Percentiles rank a stretch among this genome's conserved stretches.
phyloP scores from a whole-genome alignment of 2,329 filamentous ascomycete species.

The Verticillium tricorpus region DNA sequence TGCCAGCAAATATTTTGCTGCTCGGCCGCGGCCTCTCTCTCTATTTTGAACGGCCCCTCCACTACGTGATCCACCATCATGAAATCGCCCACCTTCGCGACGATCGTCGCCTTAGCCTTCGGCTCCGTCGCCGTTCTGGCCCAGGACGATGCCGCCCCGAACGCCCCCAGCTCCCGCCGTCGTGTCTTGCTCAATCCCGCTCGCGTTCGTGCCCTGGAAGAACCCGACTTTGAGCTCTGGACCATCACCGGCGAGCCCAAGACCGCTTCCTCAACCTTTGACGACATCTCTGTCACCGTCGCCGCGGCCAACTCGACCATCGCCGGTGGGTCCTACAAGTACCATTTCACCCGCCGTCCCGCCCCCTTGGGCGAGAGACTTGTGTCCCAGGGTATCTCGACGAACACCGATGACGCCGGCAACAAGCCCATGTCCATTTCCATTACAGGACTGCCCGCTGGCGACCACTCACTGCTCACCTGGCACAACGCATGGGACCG shows the following conservation, averaged over 20 bases:
- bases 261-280: slow-evolving; percentile 2
- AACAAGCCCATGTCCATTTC: slow-evolving; percentile 19
- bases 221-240: slow-evolving; percentile 11
- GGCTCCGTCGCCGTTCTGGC: background rate
- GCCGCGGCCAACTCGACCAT: slow-evolving; percentile 6
- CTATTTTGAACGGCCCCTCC: background rate
- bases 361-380: slow-evolving; percentile 22
- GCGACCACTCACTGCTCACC: slow-evolving; percentile 20
- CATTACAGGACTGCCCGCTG: slow-evolving; percentile 20
- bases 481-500: slow-evolving; percentile 26
- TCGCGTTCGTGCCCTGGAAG: slow-evolving; percentile 9
- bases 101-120: background rate
- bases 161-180: slow-evolving; percentile 6
- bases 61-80: background rate
- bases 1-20: background rate
- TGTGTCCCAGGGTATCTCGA: slow-evolving; percentile 21
- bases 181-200: slow-evolving; percentile 11
- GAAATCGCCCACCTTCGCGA: background rate
- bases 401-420: slow-evolving; percentile 9
- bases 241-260: slow-evolving; percentile 9
- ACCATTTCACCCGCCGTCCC: slow-evolving; percentile 18
- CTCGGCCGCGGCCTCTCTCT: background rate
- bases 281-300: slow-evolving; percentile 3
- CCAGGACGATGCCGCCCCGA: background rate
- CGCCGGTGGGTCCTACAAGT: slow-evolving; percentile 20